A percentile compares a stretch with the other conserved stretches of the same genome.
phyloP scores from a whole-genome alignment of 2,329 filamentous ascomycete species.

The Rhynchosporium secalis region DNA sequence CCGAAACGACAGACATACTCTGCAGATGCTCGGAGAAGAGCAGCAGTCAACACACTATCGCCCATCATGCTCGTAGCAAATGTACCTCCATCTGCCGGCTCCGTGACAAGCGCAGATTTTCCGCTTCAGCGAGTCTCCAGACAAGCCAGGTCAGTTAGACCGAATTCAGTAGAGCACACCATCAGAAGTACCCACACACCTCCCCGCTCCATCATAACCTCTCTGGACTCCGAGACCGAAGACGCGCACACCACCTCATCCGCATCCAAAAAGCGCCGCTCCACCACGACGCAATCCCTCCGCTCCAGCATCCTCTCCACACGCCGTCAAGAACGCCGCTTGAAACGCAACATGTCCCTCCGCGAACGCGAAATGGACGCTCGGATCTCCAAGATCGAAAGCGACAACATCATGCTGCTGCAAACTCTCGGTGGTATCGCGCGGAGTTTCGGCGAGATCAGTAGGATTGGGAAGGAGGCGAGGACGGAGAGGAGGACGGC shows the following conservation, averaged over 20 bases:
- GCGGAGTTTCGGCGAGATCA: conserved; percentile 25
- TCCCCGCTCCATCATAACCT: background rate
- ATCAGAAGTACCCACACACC: conserved; percentile 1
- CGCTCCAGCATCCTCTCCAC: conserved; percentile 14
- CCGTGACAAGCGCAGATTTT: background rate
- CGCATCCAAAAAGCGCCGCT: background rate
- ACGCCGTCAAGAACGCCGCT: conserved; percentile 22
- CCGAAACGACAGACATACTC: conserved; percentile 9
- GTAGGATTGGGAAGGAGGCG: conserved; percentile 8
- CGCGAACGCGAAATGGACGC: conserved; percentile 32
- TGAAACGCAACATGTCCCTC: conserved; percentile 23
- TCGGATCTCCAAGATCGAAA: conserved; percentile 31
- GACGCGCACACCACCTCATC: background rate
- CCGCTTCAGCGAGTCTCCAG: background rate
- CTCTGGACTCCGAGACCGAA: conserved; percentile 11
- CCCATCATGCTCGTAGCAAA: conserved; percentile 28
- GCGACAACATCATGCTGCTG: conserved; percentile 32
- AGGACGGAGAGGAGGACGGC: background rate
- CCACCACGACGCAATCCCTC: conserved; percentile 9
- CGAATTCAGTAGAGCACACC: background rate
- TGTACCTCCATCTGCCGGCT: conserved; percentile 15
- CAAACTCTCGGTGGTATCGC: conserved; percentile 29
- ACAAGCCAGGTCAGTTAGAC: background rate
- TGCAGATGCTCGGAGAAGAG: conserved; percentile 2
- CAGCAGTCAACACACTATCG: conserved; percentile 18